Evolutionary conservation across 2,329 filamentous ascomycete genomes (phyloP).

Genomic region (Penicillium freii): DNA sequence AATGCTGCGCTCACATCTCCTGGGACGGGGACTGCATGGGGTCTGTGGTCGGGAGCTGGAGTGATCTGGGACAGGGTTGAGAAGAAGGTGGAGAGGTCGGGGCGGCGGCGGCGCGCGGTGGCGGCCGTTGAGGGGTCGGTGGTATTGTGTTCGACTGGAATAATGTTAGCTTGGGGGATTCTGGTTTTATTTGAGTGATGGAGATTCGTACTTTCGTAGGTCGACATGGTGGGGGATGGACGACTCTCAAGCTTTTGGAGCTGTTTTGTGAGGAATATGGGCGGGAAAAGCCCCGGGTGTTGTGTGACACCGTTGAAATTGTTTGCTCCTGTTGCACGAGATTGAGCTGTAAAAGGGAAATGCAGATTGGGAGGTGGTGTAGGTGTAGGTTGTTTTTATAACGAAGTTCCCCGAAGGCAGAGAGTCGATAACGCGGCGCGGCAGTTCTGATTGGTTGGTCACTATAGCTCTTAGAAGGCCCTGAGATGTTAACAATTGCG

Average conservation of each 20-base stretch:
- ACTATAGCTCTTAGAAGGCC: not conserved
- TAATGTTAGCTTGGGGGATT: conserved; percentile 4
- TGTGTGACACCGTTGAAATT: conserved; percentile 12
- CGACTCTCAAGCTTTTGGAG: conserved; percentile 6
- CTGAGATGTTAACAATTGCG: not conserved
- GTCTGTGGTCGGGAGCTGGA: conserved; percentile 51
- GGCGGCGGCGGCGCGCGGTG: conserved; percentile 50
- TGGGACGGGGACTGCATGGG: conserved; percentile 60
- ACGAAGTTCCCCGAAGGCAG: conserved; percentile 15
- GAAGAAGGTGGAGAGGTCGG: conserved; percentile 66
- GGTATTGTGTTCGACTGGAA: conserved; percentile 46
- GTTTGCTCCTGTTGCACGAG: conserved; percentile 6
- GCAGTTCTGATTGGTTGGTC: conserved; percentile 4
- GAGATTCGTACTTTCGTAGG: conserved; percentile 40
- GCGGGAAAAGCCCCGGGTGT: conserved; percentile 8
- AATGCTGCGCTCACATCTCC: conserved; percentile 60
- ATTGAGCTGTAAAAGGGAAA: not conserved
- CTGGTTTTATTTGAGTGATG: not conserved
- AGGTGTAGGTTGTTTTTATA: not conserved
- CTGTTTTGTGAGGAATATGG: conserved; percentile 1
- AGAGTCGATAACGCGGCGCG: conserved; percentile 25
- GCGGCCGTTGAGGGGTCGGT: conserved; percentile 28
- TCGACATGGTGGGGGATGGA: conserved; percentile 36
- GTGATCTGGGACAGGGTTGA: conserved; percentile 59
- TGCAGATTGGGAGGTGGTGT: not conserved